phyloP scores from a whole-genome alignment of 140 eudicot genomes.

The Bidens hawaiensis region DNA sequence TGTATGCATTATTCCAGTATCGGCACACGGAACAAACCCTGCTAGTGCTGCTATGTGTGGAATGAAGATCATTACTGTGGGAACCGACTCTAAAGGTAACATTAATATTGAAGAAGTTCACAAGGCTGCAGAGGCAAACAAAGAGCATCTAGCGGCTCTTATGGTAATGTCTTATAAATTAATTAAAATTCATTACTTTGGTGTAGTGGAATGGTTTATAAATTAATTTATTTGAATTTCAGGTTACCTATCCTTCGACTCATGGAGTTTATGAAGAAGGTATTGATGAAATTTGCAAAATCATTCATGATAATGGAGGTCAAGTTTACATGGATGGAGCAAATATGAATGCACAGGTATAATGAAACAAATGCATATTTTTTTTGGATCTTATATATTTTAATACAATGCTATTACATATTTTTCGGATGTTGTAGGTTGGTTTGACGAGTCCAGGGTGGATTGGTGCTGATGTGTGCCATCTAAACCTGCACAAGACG shows the following conservation, averaged over 20 bases:
- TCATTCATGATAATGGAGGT: constrained; percentile 92
- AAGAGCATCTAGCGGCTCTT: constrained; percentile 71
- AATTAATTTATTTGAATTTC: constrained; percentile 9
- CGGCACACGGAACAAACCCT: constrained; percentile 94
- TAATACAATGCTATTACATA: not conserved
- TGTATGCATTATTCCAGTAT: constrained; percentile 87
- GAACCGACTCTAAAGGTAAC: constrained; percentile 92
- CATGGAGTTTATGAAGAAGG: constrained; percentile 98
- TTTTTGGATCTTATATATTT: too few relatives aligned
- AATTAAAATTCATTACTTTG: not conserved
- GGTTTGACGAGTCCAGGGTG: constrained; percentile 25
- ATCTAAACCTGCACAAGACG: constrained; percentile 1
- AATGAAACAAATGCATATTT: too few relatives aligned
- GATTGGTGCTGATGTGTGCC: too few relatives aligned
- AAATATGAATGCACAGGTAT: constrained; percentile 99
- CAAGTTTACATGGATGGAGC: constrained; percentile 99
- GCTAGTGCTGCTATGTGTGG: constrained; percentile 99
- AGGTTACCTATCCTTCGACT: constrained; percentile 98
- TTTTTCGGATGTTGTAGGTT: too few relatives aligned
- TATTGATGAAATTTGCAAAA: constrained; percentile 85
- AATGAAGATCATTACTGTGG: constrained; percentile 82
- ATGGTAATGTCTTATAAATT: constrained; percentile 80
- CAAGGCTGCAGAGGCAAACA: constrained; percentile 93
- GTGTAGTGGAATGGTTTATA: not conserved
- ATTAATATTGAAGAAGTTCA: constrained; percentile 77